Conservation (phyloP, 2,329 filamentous ascomycete species). For the Calonectria fujianensis region DNA sequence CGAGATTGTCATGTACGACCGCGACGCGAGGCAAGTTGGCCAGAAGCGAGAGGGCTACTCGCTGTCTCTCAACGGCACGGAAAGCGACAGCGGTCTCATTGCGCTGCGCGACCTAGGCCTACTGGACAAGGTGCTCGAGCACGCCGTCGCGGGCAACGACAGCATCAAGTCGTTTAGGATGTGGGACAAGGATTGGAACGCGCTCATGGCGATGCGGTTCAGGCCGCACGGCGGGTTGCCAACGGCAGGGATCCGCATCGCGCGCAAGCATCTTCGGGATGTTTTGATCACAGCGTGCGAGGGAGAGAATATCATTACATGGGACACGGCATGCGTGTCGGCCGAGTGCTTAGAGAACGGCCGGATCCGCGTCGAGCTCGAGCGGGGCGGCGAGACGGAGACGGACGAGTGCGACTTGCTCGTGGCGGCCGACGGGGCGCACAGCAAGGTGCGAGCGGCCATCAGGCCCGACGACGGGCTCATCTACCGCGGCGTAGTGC, state of each 20-base stretch:
- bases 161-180: not conserved
- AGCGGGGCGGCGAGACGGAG: not conserved
- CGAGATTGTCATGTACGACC: not conserved
- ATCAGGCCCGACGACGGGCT: conserved; percentile 61
- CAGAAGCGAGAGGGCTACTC: not conserved
- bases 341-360: conserved; percentile 27
- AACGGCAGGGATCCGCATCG: conserved; percentile 28
- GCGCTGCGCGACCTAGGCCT: not conserved
- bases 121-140: not conserved
- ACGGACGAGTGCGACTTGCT: conserved; percentile 60
- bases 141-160: not conserved
- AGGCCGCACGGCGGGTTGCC: conserved; percentile 27
- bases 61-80: not conserved
- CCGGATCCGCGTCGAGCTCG: conserved; percentile 27
- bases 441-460: conserved; percentile 59
- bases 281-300: conserved; percentile 15
- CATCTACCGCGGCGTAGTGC: conserved; percentile 59
- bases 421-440: conserved; percentile 64
- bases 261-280: conserved; percentile 25
- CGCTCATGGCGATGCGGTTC: conserved; percentile 16
- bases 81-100: not conserved
- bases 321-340: conserved; percentile 29
- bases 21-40: not conserved
- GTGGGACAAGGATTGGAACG: conserved; percentile 36
- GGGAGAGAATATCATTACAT: not conserved